Evolutionary conservation across 2,329 filamentous ascomycete species (phyloP).

Genomic region (Fusarium robinianum): DNA sequence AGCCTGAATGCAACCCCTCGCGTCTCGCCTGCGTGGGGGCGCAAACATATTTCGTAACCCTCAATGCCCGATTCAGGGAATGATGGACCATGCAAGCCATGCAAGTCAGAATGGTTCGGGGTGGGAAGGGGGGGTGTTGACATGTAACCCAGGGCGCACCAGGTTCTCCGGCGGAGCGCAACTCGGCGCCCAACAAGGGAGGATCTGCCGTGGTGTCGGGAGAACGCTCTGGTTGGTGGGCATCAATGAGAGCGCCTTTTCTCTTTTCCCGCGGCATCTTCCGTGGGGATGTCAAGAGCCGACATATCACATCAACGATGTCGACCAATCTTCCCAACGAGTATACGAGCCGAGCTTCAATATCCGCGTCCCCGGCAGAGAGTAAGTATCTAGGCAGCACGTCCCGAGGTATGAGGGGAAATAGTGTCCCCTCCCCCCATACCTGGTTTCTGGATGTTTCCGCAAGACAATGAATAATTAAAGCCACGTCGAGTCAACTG

Average conservation of each 20-base stretch:
- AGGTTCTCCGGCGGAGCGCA: constrained; percentile 17
- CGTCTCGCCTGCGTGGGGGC: constrained; percentile 36
- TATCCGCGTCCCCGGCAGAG: constrained; percentile 8
- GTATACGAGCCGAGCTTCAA: constrained; percentile 15
- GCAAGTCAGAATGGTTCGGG: constrained; percentile 36
- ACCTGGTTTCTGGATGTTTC: constrained; percentile 6
- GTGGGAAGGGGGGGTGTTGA: no score
- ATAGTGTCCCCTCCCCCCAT: neutral
- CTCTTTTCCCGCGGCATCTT: constrained; percentile 26
- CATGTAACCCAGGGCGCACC: constrained; percentile 25
- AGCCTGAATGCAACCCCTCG: constrained; percentile 22
- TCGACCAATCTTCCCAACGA: constrained; percentile 4
- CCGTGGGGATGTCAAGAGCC: constrained; percentile 5
- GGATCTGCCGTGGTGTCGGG: constrained; percentile 28
- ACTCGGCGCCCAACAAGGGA: constrained; percentile 27
- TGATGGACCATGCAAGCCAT: constrained; percentile 32
- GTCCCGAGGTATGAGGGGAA: constrained; percentile 12
- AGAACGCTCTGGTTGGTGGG: constrained; percentile 30
- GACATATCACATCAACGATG: constrained; percentile 13
- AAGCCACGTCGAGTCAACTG: constrained; percentile 2
- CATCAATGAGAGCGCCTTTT: constrained; percentile 21
- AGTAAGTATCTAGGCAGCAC: constrained; percentile 18
- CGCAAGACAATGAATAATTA: neutral
- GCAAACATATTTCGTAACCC: constrained; percentile 23
- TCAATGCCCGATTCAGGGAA: constrained; percentile 31